Evolutionary conservation across 2,329 filamentous ascomycete species (phyloP).

Genomic region (Fonsecaea pedrosoi): DNA sequence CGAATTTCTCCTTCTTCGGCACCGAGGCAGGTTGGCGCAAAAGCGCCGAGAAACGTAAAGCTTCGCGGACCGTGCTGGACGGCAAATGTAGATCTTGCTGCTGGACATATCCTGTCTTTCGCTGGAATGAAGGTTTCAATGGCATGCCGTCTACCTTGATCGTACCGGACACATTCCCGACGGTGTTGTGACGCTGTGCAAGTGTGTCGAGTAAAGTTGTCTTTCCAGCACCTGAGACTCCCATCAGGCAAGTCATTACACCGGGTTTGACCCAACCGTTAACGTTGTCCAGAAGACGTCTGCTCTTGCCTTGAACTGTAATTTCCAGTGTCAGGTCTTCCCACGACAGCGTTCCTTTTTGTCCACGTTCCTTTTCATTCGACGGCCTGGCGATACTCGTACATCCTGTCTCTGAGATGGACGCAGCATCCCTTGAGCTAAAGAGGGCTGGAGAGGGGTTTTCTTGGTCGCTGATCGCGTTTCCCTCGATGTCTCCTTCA

Average conservation of each 20-base stretch:
- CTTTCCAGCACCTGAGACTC: slow-evolving; percentile 67
- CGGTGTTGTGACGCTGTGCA: slow-evolving; percentile 58
- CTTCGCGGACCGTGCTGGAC: slow-evolving; percentile 70
- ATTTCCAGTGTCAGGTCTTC: slow-evolving; percentile 62
- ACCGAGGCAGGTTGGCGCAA: slow-evolving; percentile 81
- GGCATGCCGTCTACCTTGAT: slow-evolving; percentile 67
- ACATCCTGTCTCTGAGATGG: slow-evolving; percentile 50
- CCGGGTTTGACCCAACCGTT: slow-evolving; percentile 63
- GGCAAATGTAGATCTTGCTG: slow-evolving; percentile 34
- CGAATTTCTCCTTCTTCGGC: slow-evolving; percentile 74
- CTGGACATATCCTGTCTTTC: slow-evolving; percentile 5
- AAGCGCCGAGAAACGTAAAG: slow-evolving; percentile 81
- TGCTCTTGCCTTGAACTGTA: slow-evolving; percentile 56
- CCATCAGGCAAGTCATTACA: slow-evolving; percentile 63
- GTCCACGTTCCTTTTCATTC: slow-evolving; percentile 6
- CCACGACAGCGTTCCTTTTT: slow-evolving; percentile 57
- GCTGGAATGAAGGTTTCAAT: slow-evolving; percentile 23
- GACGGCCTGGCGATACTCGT: slow-evolving; percentile 29
- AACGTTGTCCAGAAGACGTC: slow-evolving; percentile 61
- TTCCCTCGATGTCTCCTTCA: slow-evolving; percentile 38
- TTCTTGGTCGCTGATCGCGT: background rate
- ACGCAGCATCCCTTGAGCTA: slow-evolving; percentile 41
- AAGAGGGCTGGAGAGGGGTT: background rate
- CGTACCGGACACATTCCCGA: slow-evolving; percentile 69
- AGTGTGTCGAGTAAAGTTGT: slow-evolving; percentile 65